phyloP scores from a whole-genome alignment of 768 basidiomycete species.

The Gautieria morchelliformis region DNA sequence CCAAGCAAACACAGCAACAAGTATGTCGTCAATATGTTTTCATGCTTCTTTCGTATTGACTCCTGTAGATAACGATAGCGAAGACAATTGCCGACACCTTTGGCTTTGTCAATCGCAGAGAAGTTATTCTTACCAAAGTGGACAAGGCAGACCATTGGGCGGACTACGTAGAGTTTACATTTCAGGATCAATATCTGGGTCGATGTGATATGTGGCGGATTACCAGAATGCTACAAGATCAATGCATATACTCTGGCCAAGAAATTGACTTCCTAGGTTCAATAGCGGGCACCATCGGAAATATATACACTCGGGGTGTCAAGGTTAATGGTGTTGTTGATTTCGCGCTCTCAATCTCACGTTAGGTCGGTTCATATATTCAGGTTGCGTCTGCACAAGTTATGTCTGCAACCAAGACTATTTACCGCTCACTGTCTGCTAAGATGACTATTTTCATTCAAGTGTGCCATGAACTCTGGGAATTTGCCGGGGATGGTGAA shows the following conservation, averaged over 20 bases:
- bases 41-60: not conserved
- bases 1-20: slow-evolving; percentile 55
- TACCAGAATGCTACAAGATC: slow-evolving; percentile 68
- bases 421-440: slow-evolving; percentile 86
- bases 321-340: slow-evolving; percentile 33
- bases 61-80: slow-evolving; percentile 59
- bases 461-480: slow-evolving; percentile 93
- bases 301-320: slow-evolving; percentile 61
- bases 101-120: slow-evolving; percentile 57
- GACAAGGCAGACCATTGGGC: slow-evolving; percentile 54
- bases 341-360: not conserved
- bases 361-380: slow-evolving; percentile 2
- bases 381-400: slow-evolving; percentile 79
- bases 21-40: slow-evolving; percentile 20
- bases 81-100: slow-evolving; percentile 65
- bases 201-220: slow-evolving; percentile 96
- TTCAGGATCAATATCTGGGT: slow-evolving; percentile 92
- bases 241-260: slow-evolving; percentile 76
- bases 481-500: slow-evolving; percentile 94
- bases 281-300: slow-evolving; percentile 73
- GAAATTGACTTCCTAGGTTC: slow-evolving; percentile 79
- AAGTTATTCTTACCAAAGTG: slow-evolving; percentile 68
- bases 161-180: slow-evolving; percentile 80
- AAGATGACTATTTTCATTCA: slow-evolving; percentile 93
- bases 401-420: slow-evolving; percentile 72